These are phyloP conservation scores for Sambucus nigra DNA, from an alignment of 129 eudicot species.

Conservation along the genomic window DNA sequence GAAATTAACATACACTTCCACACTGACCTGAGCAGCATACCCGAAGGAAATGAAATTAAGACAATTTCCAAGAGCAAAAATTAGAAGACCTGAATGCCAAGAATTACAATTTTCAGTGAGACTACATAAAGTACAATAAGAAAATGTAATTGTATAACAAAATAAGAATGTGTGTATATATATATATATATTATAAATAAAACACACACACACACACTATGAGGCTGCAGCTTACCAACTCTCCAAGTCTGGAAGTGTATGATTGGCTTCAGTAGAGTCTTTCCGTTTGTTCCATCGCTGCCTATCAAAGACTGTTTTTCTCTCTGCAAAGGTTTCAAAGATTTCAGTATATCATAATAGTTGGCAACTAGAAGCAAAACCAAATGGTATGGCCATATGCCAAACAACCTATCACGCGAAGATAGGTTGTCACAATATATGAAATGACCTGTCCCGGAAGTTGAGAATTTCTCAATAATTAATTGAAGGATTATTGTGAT, in stretches of 20 bases:
- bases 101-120: neutral
- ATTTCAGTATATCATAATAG: conserved; percentile 9
- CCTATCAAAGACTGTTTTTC: conserved; percentile 53
- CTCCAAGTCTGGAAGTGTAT: conserved; percentile 96
- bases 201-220: conserved; percentile 2
- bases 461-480: too few relatives aligned
- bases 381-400: neutral
- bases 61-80: conserved; percentile 89
- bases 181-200: neutral
- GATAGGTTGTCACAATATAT: too few relatives aligned
- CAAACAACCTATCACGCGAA: too few relatives aligned
- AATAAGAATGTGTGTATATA: too few relatives aligned
- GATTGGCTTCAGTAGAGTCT: conserved; percentile 60
- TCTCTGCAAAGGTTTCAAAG: conserved; percentile 88
- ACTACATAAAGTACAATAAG: neutral
- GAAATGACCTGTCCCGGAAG: too few relatives aligned
- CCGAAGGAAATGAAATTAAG: conserved; percentile 92
- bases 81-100: conserved; percentile 53
- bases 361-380: neutral
- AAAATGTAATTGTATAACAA: too few relatives aligned
- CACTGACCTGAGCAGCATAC: conserved; percentile 97
- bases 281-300: conserved; percentile 51
- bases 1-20: neutral
- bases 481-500: too few relatives aligned
- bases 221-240: conserved; percentile 41